Percentiles rank a stretch among this genome's conserved stretches.
Conservation (phyloP, 257 asterid genomes). For the Dorcoceras hygrometricum region DNA sequence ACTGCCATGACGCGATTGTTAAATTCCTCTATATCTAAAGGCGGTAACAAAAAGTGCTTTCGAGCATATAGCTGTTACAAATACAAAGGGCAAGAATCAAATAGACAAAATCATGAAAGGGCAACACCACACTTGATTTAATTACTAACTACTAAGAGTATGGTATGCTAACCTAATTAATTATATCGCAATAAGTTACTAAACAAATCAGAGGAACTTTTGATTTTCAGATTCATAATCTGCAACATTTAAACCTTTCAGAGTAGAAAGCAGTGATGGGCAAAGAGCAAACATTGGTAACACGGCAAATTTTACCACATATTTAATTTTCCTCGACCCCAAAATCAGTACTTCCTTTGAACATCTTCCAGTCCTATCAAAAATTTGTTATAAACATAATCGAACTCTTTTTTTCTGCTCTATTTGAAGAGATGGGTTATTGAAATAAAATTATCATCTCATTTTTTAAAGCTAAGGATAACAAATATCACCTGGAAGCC, state of each 20-base stretch:
- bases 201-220: background rate
- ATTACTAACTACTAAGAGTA: background rate
- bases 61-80: constrained; percentile 85
- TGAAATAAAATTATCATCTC: background rate
- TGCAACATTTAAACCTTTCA: background rate
- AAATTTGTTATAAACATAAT: background rate
- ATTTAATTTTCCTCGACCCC: background rate
- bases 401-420: background rate
- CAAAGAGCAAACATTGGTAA: background rate
- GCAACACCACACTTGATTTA: background rate
- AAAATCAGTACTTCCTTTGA: background rate
- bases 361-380: background rate
- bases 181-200: too few relatives aligned
- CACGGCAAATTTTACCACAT: background rate
- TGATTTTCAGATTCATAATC: background rate
- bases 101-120: constrained; percentile 18
- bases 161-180: constrained; percentile 15
- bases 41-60: constrained; percentile 87
- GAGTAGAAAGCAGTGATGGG: background rate
- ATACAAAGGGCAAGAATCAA: constrained; percentile 21
- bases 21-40: constrained; percentile 73
- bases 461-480: constrained; percentile 4
- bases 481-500: constrained; percentile 6
- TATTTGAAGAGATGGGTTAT: background rate
- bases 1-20: constrained; percentile 91